Evolutionary conservation across 768 basidiomycete species (phyloP).

Genomic region (Neoboletus subvelutipes): DNA sequence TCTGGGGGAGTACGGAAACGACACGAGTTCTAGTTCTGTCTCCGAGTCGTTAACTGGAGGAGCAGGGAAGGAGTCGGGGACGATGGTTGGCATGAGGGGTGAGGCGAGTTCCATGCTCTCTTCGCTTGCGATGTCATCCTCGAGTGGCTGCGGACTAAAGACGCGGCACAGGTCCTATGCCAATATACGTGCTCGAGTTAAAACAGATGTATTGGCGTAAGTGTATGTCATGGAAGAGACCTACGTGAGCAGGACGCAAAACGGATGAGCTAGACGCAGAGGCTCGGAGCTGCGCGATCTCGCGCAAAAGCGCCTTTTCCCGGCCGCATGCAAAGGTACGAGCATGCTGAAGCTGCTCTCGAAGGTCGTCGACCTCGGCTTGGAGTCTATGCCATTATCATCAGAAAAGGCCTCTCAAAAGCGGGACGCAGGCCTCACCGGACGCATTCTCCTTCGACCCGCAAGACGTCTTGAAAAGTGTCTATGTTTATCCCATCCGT

Average conservation of each 20-base stretch:
- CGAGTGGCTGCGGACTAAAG: slow-evolving; percentile 27
- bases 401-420: background rate
- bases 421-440: slow-evolving; percentile 23
- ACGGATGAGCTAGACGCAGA: slow-evolving; percentile 1
- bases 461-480: slow-evolving; percentile 25
- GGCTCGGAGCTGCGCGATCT: slow-evolving; percentile 26
- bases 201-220: background rate
- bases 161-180: slow-evolving; percentile 5
- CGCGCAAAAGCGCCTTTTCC: slow-evolving; percentile 35
- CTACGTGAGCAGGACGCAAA: slow-evolving; percentile 3
- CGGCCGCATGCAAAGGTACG: slow-evolving; percentile 25
- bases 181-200: background rate
- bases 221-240: background rate
- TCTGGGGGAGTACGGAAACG: slow-evolving; percentile 22
- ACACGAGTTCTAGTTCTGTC: slow-evolving; percentile 16
- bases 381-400: slow-evolving; percentile 28
- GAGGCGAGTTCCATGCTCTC: slow-evolving; percentile 54
- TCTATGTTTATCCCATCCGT: slow-evolving; percentile 17
- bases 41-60: background rate
- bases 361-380: slow-evolving; percentile 28
- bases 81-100: slow-evolving; percentile 42
- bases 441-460: slow-evolving; percentile 37
- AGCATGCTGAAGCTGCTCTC: slow-evolving; percentile 30
- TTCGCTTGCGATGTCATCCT: slow-evolving; percentile 37
- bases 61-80: slow-evolving; percentile 11